Base-by-base conservation (phyloP, 768 basidiomycete genomes). In the Kwoniella pini region DNA sequence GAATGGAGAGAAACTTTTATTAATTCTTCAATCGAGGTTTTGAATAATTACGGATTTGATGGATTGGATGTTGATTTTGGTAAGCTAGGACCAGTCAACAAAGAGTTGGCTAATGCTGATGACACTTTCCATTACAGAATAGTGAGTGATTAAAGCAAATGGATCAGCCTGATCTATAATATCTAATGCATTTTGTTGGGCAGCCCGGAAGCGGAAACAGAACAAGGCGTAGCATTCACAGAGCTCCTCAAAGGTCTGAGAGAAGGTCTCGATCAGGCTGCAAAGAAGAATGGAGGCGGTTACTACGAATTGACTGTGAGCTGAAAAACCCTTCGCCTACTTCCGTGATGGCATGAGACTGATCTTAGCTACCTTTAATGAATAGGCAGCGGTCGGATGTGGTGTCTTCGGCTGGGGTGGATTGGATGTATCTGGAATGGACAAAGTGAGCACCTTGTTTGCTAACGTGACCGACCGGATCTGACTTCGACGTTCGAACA, bases 1-100 rank as follows among this genome's bases (percentile, higher is more conserved):
- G 64, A 80, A 1, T 81, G 85, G 45, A 83, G 93, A 26, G 81
- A 83, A 9, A 85, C 82, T 49, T 99, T 99, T 68, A 91, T 92
- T 19, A 80, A 83, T 38, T 87, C 86, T 24, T 83, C 91, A 0
- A 82, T 98, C 38, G 82, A 84, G 63, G 72, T 98, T 3, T 80
- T 98, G 31, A 92, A 97, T 74, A 85, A 97, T 77, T 90, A 90
- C 58, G 95, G 93, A 0, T 78, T 97, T 22, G 95, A 98, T 67
- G 95, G 95, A 63, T 64, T 39, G 39, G 68, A 57, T 46, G 12
- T 59, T 9, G 57, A 59, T 33, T 59, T 42, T 36, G 57, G 57
- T 44, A 15, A 36, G 52, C 19, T 17, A 7, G 5, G 1, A 15
- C 12, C 30, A 12, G 22, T 46, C n/a, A n/a, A n/a, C n/a, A n/a